Conservation (phyloP, 192 early-diverging fungal genomes). For the Ambispora gerdemannii region DNA sequence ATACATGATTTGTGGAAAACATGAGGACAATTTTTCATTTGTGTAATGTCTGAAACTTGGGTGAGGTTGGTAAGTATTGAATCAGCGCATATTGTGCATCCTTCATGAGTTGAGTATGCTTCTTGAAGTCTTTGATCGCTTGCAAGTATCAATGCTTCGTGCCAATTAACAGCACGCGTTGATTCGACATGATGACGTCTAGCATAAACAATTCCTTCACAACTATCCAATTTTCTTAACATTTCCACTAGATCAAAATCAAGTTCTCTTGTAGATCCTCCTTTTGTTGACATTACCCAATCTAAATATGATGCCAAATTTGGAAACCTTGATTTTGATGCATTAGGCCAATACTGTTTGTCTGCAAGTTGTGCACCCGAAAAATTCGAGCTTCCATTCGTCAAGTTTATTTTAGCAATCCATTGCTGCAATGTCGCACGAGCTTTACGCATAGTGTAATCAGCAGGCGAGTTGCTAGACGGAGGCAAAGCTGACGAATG, state of each 20-base stretch:
- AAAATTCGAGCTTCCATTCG: not conserved
- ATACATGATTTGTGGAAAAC: slow-evolving; percentile 24
- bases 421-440: slow-evolving; percentile 11
- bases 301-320: slow-evolving; percentile 9
- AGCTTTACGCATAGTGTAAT: slow-evolving; percentile 15
- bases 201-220: slow-evolving; percentile 11
- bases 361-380: not conserved
- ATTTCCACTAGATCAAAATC: not conserved
- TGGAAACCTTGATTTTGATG: not conserved
- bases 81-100: slow-evolving; percentile 24
- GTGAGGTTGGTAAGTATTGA: not conserved
- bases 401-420: not conserved
- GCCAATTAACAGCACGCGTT: slow-evolving; percentile 1
- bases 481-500: not conserved
- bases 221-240: slow-evolving; percentile 9
- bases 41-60: not conserved
- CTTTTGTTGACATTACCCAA: not conserved
- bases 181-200: not conserved
- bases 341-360: slow-evolving; percentile 11
- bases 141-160: not conserved
- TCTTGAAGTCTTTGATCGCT: not conserved
- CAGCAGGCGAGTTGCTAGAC: not conserved
- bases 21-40: slow-evolving; percentile 25
- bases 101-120: slow-evolving; percentile 1
- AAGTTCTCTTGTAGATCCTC: not conserved